These are phyloP conservation scores for Aspergillus cejpii DNA, from an alignment of 2,329 filamentous ascomycete genomes.

Conservation along the genomic window DNA sequence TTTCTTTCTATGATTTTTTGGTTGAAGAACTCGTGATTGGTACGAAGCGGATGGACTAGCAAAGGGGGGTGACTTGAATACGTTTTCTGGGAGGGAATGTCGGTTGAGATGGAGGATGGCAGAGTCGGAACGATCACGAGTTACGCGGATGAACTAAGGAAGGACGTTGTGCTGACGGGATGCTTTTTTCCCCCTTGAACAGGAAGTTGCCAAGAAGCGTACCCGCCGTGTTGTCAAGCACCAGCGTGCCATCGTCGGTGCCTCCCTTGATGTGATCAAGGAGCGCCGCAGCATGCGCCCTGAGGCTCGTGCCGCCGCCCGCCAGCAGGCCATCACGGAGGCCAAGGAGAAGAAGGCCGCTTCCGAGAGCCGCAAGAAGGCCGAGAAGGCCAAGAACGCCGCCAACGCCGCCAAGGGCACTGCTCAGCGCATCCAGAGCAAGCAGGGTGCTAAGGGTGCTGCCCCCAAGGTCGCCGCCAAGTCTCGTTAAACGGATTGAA, in stretches of 20 bases:
- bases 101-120: background rate
- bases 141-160: constrained; percentile 1
- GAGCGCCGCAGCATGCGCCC: constrained; percentile 92
- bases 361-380: constrained; percentile 88
- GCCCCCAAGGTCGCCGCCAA: constrained; percentile 77
- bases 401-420: constrained; percentile 68
- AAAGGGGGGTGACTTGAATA: background rate
- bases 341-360: constrained; percentile 97
- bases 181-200: constrained; percentile 34
- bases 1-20: constrained; percentile 17
- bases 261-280: constrained; percentile 99
- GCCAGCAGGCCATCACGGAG: constrained; percentile 85
- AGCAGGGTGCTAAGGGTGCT: constrained; percentile 94
- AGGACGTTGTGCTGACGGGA: constrained; percentile 24
- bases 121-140: background rate
- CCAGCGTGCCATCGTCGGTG: constrained; percentile 98
- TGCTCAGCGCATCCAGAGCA: constrained; percentile 75
- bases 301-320: constrained; percentile 88
- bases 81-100: background rate
- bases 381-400: constrained; percentile 95
- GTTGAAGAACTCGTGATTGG: constrained; percentile 10
- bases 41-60: constrained; percentile 1
- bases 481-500: constrained; percentile 60
- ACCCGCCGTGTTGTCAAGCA: constrained; percentile 96
- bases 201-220: constrained; percentile 99